Evolutionary conservation across 1,284 basidiomycete species (phyloP), one percentile per base, ranked within the genome.

Genomic region (Inonotus hispidus): DNA sequence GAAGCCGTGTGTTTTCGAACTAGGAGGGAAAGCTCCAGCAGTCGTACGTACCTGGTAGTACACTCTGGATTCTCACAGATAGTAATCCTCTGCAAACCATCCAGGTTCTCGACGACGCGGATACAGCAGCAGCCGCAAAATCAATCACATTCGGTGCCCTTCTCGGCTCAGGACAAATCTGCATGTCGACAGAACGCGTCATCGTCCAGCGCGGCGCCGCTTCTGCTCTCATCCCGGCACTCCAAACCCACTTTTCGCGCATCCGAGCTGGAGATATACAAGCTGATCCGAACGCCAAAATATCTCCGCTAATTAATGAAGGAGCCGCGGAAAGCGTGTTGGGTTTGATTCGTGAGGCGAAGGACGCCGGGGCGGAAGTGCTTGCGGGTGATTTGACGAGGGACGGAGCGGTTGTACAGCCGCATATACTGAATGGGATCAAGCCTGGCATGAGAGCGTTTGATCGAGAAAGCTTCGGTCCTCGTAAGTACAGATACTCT

Each of bases 11-110:
- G 82, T 90, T 0, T 75, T 91, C 32, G 88, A 87, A 73, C 79
- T 91, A 7, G 88, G 89, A 32, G 88, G 90, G 29, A 92, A 92
- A 71, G 82, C 86, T 11, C 88, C 89, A 7, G 81, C 82, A 1
- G 78, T 90, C 53, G 81, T 91, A 62, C 57, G 76, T 68, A 35
- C 21, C 37, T 29, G n/a, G 32, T 47, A 16, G 21, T 45, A 23
- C 5, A 14, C 23, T 49, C 46, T 16, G 16, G 16, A 11, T 32
- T 16, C 6, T 6, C 16, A 7, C 29, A 35, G 0, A n/a, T 14
- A 19, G 53, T 61, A 13, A 6, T n/a, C 7, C n/a, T 43, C 16
- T 21, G 16, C 41, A n/a, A 7, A n/a, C 32, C 46, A 43, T 25
- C 21, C 45, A 82, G 80, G 77, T 90, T 1, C 73, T 87, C 3